Percentiles rank a stretch among this genome's conserved stretches.
Evolutionary conservation across 2,329 filamentous ascomycete species (phyloP).

Genomic region (Blastomyces gilchristii): DNA sequence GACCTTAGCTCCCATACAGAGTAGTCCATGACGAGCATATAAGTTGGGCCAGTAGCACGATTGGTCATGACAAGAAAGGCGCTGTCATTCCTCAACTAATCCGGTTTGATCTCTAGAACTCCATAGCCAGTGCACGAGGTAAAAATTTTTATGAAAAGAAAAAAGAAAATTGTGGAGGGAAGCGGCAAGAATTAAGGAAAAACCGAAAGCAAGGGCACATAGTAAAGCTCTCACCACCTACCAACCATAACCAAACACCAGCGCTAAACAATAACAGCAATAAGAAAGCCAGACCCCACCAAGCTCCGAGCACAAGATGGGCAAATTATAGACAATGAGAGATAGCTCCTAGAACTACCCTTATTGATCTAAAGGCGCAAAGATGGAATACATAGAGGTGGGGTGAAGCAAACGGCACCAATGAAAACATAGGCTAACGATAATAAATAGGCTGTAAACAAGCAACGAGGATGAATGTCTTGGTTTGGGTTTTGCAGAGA

Average conservation of each 20-base stretch:
- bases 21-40: not conserved
- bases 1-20: too few relatives aligned
- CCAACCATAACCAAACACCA: not conserved
- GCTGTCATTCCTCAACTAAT: not conserved
- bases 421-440: not conserved
- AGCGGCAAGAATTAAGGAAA: too few relatives aligned
- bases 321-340: not conserved
- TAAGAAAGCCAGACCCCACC: constrained; percentile 28
- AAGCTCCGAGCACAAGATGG: not conserved
- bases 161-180: not conserved
- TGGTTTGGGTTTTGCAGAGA: not conserved
- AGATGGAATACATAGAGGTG: not conserved
- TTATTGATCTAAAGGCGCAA: not conserved
- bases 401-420: not conserved
- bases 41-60: not conserved
- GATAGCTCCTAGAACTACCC: not conserved
- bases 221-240: not conserved
- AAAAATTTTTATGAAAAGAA: not conserved
- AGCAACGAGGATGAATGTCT: not conserved
- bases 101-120: not conserved
- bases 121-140: not conserved
- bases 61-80: not conserved
- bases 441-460: not conserved
- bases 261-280: not conserved
- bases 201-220: not conserved